These are phyloP conservation scores for Calycina marina DNA, from an alignment of 2,329 filamentous ascomycete species.

Conservation along the genomic window DNA sequence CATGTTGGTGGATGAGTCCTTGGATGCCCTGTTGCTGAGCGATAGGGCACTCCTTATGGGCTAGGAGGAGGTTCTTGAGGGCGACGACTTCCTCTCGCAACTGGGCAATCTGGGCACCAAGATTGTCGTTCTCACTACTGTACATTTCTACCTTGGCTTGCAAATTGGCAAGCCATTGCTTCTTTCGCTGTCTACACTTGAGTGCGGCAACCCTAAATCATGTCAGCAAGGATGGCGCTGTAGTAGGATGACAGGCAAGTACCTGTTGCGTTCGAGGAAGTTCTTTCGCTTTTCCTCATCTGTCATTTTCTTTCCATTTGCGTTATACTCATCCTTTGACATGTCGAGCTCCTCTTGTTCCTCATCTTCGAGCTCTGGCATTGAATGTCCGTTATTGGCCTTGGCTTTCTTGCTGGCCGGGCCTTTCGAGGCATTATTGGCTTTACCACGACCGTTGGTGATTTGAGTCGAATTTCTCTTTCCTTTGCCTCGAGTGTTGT, in stretches of 20 bases:
- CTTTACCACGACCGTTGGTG: conserved; percentile 62
- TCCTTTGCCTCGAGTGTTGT: conserved; percentile 47
- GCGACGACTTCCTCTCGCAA: conserved; percentile 88
- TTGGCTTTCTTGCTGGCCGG: conserved; percentile 61
- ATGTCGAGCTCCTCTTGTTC: conserved; percentile 29
- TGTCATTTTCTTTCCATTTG: conserved; percentile 74
- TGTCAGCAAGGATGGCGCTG: neutral
- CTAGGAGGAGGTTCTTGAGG: conserved; percentile 79
- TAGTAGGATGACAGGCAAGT: conserved; percentile 15
- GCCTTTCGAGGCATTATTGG: conserved; percentile 46
- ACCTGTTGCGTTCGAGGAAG: conserved; percentile 93
- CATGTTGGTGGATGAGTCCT: conserved; percentile 26
- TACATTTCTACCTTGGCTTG: conserved; percentile 92
- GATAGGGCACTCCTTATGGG: conserved; percentile 92
- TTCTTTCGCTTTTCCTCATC: conserved; percentile 98
- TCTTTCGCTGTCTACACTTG: conserved; percentile 95
- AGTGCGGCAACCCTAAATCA: conserved; percentile 69
- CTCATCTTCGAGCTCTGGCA: conserved; percentile 24
- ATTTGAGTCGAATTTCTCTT: conserved; percentile 42
- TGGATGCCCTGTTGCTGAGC: conserved; percentile 64
- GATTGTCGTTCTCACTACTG: conserved; percentile 76
- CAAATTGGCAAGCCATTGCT: conserved; percentile 93
- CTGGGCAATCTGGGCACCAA: conserved; percentile 70
- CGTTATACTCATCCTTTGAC: conserved; percentile 41
- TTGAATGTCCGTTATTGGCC: conserved; percentile 30